phyloP scores from a whole-genome alignment of 148 eudicot species.

The Amaranthus cruentus region DNA sequence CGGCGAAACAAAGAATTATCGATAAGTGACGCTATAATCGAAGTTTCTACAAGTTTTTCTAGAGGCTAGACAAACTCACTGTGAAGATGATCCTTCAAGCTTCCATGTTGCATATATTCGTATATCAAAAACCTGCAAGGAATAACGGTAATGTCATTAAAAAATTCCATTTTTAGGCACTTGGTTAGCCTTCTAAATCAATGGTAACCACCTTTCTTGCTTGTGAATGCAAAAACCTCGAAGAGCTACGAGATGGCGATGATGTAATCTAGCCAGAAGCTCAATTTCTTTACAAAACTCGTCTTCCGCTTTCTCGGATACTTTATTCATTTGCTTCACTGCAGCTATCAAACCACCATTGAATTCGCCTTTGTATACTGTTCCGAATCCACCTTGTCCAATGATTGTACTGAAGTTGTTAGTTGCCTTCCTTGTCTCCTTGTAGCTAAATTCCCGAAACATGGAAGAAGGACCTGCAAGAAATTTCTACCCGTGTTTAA shows the following conservation, averaged over 20 bases:
- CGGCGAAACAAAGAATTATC: neutral
- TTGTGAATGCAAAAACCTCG: slow-evolving; percentile 80
- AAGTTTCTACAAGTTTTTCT: neutral
- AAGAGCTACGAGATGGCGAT: slow-evolving; percentile 94
- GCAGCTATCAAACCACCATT: slow-evolving; percentile 69
- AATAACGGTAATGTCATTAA: neutral
- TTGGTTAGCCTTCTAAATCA: neutral
- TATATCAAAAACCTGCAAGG: slow-evolving; percentile 79
- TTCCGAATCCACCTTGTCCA: slow-evolving; percentile 94
- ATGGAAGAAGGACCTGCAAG: slow-evolving; percentile 61
- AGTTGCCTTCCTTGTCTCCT: slow-evolving; percentile 83
- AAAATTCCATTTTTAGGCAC: neutral
- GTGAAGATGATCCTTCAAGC: slow-evolving; percentile 92
- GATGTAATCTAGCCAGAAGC: slow-evolving; percentile 89
- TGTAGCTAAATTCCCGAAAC: slow-evolving; percentile 70
- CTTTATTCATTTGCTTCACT: slow-evolving; percentile 78
- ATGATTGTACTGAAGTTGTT: slow-evolving; percentile 60
- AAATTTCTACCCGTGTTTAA: slow-evolving; percentile 6
- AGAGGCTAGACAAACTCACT: slow-evolving; percentile 41
- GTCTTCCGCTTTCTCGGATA: slow-evolving; percentile 84
- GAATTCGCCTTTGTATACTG: slow-evolving; percentile 77
- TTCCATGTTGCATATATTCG: slow-evolving; percentile 91
- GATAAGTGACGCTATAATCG: neutral
- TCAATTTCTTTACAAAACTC: slow-evolving; percentile 93
- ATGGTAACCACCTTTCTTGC: slow-evolving; percentile 54